Evolutionary conservation across 495 filamentous ascomycete genomes (phyloP), one percentile per base, ranked within the genome.

Genomic region (Penicillium manginii): DNA sequence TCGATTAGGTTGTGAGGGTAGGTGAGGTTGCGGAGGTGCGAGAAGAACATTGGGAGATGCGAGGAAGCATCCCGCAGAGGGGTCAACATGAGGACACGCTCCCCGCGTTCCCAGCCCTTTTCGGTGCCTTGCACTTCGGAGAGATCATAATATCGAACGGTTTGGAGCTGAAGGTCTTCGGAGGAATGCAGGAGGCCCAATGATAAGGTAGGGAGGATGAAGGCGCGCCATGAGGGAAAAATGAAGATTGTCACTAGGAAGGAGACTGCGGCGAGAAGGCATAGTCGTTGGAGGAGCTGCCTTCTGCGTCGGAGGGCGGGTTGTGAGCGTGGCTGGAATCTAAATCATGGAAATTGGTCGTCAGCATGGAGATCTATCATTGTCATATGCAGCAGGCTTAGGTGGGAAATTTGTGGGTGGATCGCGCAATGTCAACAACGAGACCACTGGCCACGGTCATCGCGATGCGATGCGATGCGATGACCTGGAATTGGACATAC

Each of bases 31-130:
- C 83, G 86, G 42, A 99, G 84, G 72, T 99, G 96, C 32, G 86
- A 87, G 76, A 99, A 99, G 83, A 99, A 98, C 94, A 99, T 97
- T 42, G 90, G 88, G 6, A 99, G 79, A 80, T 99, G 96, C 19
- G 90, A 84, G 64, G 93, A 87, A 21, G 96, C 96, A 72, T 99
- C 96, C 67, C 96, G 86, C 47, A 99, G 82, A 37, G 96, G 96
- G 7, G 96, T 93, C 69, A 94, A 97, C 69, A 99, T 86, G 43
- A 99, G 81, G 62, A 99, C 94, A 52, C 96, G 86, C 74, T 99
- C 96, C 66, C 92, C 96, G 32, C 89, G 81, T 69, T 97, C 93
- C 94, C 94, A 98, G 11, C 94, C 94, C 62, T 88, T 86, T 49
- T 88, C 89, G 6, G 91, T 91, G 19, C 94, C 94, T 64, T 96